phyloP scores from a whole-genome alignment of 2,329 filamentous ascomycete genomes.

The Aspergillus pseudoglaucus region DNA sequence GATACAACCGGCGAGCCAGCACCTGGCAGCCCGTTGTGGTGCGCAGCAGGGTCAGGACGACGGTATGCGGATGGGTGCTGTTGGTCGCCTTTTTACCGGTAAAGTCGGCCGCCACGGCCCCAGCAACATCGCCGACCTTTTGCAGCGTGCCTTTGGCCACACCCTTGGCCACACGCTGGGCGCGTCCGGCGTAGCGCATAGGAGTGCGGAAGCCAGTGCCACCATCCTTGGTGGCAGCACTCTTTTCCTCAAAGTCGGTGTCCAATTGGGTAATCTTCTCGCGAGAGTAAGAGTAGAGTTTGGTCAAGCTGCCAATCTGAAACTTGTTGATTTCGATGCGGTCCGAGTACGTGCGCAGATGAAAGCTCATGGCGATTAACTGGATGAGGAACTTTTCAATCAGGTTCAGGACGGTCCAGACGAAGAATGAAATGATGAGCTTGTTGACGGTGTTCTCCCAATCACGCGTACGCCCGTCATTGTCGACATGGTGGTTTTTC shows the following conservation, averaged over 20 bases:
- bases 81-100: constrained; percentile 65
- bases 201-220: constrained; percentile 71
- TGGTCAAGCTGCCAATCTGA: constrained; percentile 64
- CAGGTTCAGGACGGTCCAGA: constrained; percentile 72
- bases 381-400: constrained; percentile 91
- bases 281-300: constrained; percentile 60
- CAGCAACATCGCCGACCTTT: constrained; percentile 79
- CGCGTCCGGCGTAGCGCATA: constrained; percentile 60
- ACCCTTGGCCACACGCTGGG: constrained; percentile 52
- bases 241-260: constrained; percentile 62
- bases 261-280: constrained; percentile 62
- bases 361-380: constrained; percentile 89
- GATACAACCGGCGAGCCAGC: constrained; percentile 78
- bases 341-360: constrained; percentile 81
- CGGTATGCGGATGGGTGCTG: constrained; percentile 74
- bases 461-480: constrained; percentile 44
- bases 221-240: constrained; percentile 40
- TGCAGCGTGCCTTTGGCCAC: constrained; percentile 69
- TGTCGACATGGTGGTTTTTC: constrained; percentile 55
- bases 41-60: constrained; percentile 70
- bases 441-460: constrained; percentile 83
- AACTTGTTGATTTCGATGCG: constrained; percentile 90
- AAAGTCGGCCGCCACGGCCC: constrained; percentile 82
- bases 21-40: constrained; percentile 71
- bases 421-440: constrained; percentile 77